Evolutionary conservation across 768 basidiomycete genomes (phyloP).

Genomic region (Amanita brunnescens): DNA sequence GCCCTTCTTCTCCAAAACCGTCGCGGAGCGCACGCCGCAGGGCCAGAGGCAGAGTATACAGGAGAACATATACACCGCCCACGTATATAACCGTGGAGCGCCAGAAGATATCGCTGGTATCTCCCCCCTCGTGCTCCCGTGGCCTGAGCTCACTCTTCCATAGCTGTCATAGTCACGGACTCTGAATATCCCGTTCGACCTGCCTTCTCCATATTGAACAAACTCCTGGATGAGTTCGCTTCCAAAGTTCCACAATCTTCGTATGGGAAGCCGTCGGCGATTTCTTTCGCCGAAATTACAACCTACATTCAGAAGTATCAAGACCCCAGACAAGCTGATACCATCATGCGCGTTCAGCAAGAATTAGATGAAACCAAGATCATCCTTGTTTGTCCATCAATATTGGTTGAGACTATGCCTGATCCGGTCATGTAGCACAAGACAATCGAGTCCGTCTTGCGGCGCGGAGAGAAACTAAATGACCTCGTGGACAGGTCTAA

Average conservation of each 20-base stretch:
- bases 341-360: slow-evolving; percentile 96
- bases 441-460: slow-evolving; percentile 95
- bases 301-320: slow-evolving; percentile 88
- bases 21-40: slow-evolving; percentile 76
- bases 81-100: slow-evolving; percentile 90
- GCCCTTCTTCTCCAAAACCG: slow-evolving; percentile 89
- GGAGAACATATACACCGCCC: slow-evolving; percentile 88
- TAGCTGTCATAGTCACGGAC: slow-evolving; percentile 90
- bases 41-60: slow-evolving; percentile 91
- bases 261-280: slow-evolving; percentile 55
- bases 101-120: slow-evolving; percentile 76
- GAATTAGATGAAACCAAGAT: slow-evolving; percentile 99
- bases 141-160: slow-evolving; percentile 6
- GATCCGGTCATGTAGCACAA: slow-evolving; percentile 63
- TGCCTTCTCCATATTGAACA: slow-evolving; percentile 90
- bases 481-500: slow-evolving; percentile 92
- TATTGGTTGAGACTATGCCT: not conserved
- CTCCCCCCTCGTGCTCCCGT: slow-evolving; percentile 14
- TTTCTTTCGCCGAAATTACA: slow-evolving; percentile 69
- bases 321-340: slow-evolving; percentile 94
- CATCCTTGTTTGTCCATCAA: slow-evolving; percentile 52
- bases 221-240: slow-evolving; percentile 88
- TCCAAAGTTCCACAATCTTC: slow-evolving; percentile 67
- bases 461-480: slow-evolving; percentile 94
- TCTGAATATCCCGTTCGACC: slow-evolving; percentile 95